phyloP scores from a whole-genome alignment of 78 protist species.

The Blattamonas nauphoetae region DNA sequence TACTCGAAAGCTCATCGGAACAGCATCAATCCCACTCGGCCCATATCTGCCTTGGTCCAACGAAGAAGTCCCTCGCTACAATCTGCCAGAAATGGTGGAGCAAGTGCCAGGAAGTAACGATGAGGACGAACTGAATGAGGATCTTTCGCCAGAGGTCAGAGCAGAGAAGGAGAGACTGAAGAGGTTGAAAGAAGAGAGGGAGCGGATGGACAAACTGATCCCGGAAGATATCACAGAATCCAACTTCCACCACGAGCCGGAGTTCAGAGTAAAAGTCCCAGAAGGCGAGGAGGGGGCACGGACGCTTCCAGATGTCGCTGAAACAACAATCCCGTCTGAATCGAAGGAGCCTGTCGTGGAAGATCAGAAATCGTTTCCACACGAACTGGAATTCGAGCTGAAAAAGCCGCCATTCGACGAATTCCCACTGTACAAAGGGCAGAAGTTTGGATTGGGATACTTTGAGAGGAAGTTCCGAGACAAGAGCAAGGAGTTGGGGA shows the following conservation, averaged over 20 bases:
- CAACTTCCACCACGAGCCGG: background rate
- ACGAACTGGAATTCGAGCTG: conserved; percentile 15
- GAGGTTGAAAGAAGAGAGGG: background rate
- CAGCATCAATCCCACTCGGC: conserved; percentile 14
- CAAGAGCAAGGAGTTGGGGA: background rate
- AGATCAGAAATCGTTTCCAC: background rate
- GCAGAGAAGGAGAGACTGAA: background rate
- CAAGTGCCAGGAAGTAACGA: background rate
- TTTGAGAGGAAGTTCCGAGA: background rate
- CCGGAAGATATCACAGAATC: background rate
- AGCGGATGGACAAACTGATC: background rate
- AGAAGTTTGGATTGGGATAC: background rate
- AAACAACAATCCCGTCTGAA: background rate
- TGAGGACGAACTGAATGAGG: background rate
- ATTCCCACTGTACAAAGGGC: background rate
- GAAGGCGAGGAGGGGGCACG: background rate
- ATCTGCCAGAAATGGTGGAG: background rate
- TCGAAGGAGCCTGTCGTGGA: background rate
- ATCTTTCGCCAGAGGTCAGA: background rate
- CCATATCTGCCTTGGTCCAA: conserved; percentile 15
- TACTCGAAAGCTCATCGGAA: background rate
- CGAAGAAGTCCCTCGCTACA: background rate
- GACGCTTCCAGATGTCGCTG: background rate
- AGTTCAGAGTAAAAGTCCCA: background rate
- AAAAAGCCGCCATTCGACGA: background rate